Percentiles rank a stretch among this genome's conserved stretches.
phyloP scores from a whole-genome alignment of 2,329 filamentous ascomycete species.

The Botryosphaeria agaves region DNA sequence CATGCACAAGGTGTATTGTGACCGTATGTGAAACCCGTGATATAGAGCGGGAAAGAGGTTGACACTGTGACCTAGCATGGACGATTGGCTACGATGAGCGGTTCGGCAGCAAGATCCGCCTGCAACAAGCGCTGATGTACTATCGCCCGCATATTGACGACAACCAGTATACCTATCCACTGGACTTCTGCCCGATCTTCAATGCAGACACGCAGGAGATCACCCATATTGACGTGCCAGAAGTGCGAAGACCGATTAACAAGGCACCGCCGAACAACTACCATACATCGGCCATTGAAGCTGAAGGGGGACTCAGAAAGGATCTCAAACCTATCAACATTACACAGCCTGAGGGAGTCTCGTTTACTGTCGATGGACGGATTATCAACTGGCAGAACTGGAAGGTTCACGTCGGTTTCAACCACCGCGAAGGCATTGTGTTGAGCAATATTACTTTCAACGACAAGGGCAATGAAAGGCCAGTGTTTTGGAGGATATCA shows the following conservation, averaged over 20 bases:
- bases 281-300: slow-evolving; percentile 53
- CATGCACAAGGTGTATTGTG: slow-evolving; percentile 93
- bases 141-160: slow-evolving; percentile 75
- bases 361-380: slow-evolving; percentile 60
- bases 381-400: slow-evolving; percentile 82
- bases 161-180: slow-evolving; percentile 76
- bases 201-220: slow-evolving; percentile 65
- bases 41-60: slow-evolving; percentile 4
- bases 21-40: slow-evolving; percentile 46
- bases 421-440: slow-evolving; percentile 82
- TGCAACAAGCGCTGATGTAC: slow-evolving; percentile 93
- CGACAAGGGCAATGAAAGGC: slow-evolving; percentile 58
- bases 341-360: slow-evolving; percentile 76
- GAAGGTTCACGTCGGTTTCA: slow-evolving; percentile 86
- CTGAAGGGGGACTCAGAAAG: slow-evolving; percentile 55
- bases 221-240: slow-evolving; percentile 69
- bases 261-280: slow-evolving; percentile 63
- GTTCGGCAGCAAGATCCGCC: slow-evolving; percentile 58
- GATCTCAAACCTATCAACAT: slow-evolving; percentile 79
- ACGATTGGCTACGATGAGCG: slow-evolving; percentile 90
- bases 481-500: slow-evolving; percentile 77
- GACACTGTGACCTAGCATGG: slow-evolving; percentile 40
- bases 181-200: slow-evolving; percentile 89
- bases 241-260: slow-evolving; percentile 57
- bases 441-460: slow-evolving; percentile 82